A percentile compares a stretch with the other conserved stretches of the same genome.
Evolutionary conservation across 495 filamentous ascomycete species (phyloP).

Genomic region (Daldinia bambusicola): DNA sequence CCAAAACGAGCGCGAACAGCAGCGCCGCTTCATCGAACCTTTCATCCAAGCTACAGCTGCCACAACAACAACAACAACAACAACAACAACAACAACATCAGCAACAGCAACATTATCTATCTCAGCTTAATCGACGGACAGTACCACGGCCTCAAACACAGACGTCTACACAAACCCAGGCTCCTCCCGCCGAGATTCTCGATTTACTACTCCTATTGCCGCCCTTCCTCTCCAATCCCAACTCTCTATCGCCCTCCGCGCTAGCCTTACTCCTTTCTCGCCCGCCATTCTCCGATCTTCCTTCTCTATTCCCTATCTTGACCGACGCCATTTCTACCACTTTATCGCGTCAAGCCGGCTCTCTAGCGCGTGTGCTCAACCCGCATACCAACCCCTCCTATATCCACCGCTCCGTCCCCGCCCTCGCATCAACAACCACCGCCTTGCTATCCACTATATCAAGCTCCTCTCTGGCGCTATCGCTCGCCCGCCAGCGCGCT

Average conservation of each 20-base stretch:
- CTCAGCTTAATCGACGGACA: conserved; percentile 42
- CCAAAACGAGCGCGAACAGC: not conserved
- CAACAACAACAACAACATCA: too few relatives aligned
- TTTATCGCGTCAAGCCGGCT: conserved; percentile 52
- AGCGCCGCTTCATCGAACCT: not conserved
- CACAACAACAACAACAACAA: too few relatives aligned
- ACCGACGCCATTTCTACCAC: conserved; percentile 52
- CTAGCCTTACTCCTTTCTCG: conserved; percentile 51
- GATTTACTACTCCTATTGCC: conserved; percentile 58
- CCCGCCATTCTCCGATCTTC: conserved; percentile 55
- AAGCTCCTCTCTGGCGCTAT: conserved; percentile 43
- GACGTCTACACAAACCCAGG: conserved; percentile 27
- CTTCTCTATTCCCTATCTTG: conserved; percentile 54
- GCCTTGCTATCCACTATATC: conserved; percentile 42
- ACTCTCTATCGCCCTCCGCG: conserved; percentile 36
- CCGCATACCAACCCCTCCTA: conserved; percentile 64
- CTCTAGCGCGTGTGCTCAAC: conserved; percentile 57
- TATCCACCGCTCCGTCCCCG: conserved; percentile 60
- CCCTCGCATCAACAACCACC: conserved; percentile 47
- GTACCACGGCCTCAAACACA: conserved; percentile 29
- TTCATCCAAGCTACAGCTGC: conserved; percentile 47
- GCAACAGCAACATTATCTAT: too few relatives aligned
- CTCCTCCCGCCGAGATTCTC: conserved; percentile 49
- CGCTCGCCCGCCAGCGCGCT: conserved; percentile 48
- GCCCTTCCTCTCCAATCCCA: conserved; percentile 47